Evolutionary conservation across 2,329 filamentous ascomycete species (phyloP).

Genomic region (Diaporthe velutina): DNA sequence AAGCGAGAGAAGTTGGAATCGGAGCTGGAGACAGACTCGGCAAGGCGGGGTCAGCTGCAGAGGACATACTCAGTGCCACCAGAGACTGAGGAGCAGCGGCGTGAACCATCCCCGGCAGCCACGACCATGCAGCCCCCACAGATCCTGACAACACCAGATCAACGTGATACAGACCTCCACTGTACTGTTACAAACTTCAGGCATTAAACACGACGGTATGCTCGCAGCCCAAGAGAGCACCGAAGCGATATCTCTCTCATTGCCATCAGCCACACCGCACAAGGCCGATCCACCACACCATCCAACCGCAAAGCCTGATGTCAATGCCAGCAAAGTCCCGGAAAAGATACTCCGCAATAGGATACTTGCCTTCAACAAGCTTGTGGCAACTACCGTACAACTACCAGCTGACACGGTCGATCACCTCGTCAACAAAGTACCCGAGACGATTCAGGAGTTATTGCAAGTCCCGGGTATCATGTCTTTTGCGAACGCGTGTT

Average conservation of each 20-base stretch:
- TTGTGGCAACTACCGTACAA: conserved; percentile 16
- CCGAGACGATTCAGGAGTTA: conserved; percentile 9
- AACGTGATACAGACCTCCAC: neutral
- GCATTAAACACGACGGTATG: neutral
- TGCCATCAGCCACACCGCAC: neutral
- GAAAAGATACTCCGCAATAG: conserved; percentile 34
- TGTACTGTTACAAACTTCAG: neutral
- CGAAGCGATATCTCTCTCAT: neutral
- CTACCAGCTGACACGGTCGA: conserved; percentile 25
- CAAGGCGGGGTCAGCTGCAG: neutral
- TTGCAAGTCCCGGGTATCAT: conserved; percentile 25
- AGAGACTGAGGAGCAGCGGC: neutral
- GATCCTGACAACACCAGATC: neutral
- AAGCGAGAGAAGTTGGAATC: conserved; percentile 24
- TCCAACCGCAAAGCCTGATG: neutral
- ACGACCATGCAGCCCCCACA: neutral
- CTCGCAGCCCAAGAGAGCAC: neutral
- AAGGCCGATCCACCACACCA: neutral
- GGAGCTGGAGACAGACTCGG: neutral
- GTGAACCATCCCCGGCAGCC: neutral
- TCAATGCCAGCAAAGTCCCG: neutral
- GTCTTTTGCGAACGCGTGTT: conserved; percentile 33
- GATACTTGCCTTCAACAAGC: conserved; percentile 32
- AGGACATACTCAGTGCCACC: neutral
- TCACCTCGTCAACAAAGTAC: conserved; percentile 11